Conservation (phyloP, 441 rosid species). For the Populus tomentosa region DNA sequence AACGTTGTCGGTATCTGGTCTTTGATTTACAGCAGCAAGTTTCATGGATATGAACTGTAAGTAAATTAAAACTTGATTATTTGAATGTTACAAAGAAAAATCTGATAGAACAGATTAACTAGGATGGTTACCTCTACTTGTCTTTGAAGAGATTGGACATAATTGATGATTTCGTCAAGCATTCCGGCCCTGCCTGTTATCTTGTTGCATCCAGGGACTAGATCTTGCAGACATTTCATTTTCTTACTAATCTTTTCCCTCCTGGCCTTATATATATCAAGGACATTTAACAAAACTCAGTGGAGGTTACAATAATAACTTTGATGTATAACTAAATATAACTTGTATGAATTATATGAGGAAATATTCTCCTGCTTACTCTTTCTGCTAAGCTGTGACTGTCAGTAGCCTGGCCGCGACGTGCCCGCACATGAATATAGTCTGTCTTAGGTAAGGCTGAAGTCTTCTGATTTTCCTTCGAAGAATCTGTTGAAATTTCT, state of each 20-base stretch:
- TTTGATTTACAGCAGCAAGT: constrained; percentile 46
- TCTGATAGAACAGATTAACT: neutral
- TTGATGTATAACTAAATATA: neutral
- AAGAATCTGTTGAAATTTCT: constrained; percentile 26
- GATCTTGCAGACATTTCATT: constrained; percentile 69
- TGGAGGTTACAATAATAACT: neutral
- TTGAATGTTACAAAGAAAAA: neutral
- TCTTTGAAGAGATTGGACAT: constrained; percentile 62
- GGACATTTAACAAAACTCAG: neutral
- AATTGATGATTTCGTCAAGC: constrained; percentile 75
- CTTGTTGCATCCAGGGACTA: constrained; percentile 70
- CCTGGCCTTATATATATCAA: constrained; percentile 36
- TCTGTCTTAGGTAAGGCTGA: constrained; percentile 36
- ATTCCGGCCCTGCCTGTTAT: constrained; percentile 63
- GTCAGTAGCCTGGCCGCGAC: constrained; percentile 71
- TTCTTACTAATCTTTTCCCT: constrained; percentile 75
- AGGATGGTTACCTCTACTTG: constrained; percentile 49
- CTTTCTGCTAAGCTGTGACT: constrained; percentile 75
- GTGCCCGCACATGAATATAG: constrained; percentile 60
- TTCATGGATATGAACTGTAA: constrained; percentile 65
- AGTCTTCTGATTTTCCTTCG: constrained; percentile 28
- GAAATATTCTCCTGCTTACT: constrained; percentile 21
- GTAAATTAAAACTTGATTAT: neutral
- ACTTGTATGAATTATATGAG: neutral
- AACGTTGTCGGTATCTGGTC: constrained; percentile 31